Base-by-base conservation (phyloP, 768 basidiomycete genomes). In the Leccinum olivaceopallidum region DNA sequence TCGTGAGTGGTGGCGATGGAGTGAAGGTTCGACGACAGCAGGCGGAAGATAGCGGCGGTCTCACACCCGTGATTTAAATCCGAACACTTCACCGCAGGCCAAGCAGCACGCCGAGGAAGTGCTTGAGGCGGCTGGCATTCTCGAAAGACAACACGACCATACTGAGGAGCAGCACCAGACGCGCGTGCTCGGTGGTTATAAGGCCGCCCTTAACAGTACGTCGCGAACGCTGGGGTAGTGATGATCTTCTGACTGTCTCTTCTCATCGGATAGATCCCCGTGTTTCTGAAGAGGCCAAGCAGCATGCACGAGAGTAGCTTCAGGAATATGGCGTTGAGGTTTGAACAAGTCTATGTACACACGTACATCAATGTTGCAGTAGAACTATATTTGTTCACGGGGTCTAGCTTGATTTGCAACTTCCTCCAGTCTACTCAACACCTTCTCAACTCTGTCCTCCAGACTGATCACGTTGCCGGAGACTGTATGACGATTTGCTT, bases 381-480 rank as follows among this genome's bases (percentile, higher is more conserved):
- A n/a, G 48, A 61, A 61, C 62, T n/a, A 32, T 6, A 16, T 52
- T 16, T 0, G 57, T 58, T 51, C 37, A 14, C 2, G 50, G 51
- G 62, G 60, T 59, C 57, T 65, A 39, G 12, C 56, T 54, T 63
- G 65, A 30, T 64, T 60, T 30, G 74, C 50, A 18, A 80, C 64
- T 13, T 71, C 74, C 26, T 78, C 80, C 58, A 86, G 58, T 61
- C 81, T 76, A 56, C 60, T 74, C 55, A 81, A 72, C 34, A 89
- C 66, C 4, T 71, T 76, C 14, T 81, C 80, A 55, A 87, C 81
- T 60, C 85, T 77, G 30, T 76, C 75, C 61, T 93, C 90, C 2
- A 97, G 78, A 18, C 86, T 86, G 4, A 77, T 73, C 28, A 94
- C 86, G 67, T 98, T 95, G 7, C 82, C 82, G 66, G 85, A 85